Conservation (phyloP, 257 asterid genomes). For the Striga asiatica region DNA sequence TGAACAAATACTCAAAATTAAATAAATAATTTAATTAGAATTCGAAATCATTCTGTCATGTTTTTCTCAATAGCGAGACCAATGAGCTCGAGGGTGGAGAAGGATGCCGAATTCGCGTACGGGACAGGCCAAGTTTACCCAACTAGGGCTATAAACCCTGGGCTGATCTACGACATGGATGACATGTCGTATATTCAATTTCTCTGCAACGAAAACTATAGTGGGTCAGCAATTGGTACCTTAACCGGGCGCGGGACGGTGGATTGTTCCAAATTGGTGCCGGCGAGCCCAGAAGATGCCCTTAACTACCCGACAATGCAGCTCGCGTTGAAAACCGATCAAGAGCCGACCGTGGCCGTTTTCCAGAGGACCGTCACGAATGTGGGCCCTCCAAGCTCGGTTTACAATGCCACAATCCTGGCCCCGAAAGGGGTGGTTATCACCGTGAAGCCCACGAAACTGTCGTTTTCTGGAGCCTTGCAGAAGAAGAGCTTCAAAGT, state of each 20-base stretch:
- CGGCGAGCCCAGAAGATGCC: constrained; percentile 55
- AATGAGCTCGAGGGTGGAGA: constrained; percentile 52
- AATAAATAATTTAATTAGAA: no score
- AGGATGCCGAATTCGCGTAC: constrained; percentile 69
- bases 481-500: constrained; percentile 62
- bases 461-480: constrained; percentile 32
- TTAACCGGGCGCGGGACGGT: constrained; percentile 30
- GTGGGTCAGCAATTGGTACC: constrained; percentile 37
- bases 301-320: constrained; percentile 94
- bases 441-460: constrained; percentile 41
- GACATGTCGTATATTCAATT: constrained; percentile 59
- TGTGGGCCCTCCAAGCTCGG: constrained; percentile 44
- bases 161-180: constrained; percentile 72
- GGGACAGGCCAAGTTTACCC: constrained; percentile 86
- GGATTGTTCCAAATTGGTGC: constrained; percentile 64
- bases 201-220: constrained; percentile 71
- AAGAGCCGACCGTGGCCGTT: constrained; percentile 42
- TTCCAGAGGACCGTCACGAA: constrained; percentile 64
- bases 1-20: no score
- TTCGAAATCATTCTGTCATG: no score
- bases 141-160: constrained; percentile 59
- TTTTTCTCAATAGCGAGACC: constrained; percentile 63
- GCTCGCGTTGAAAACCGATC: constrained; percentile 39
- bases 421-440: constrained; percentile 68
- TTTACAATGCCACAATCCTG: constrained; percentile 53